phyloP scores from a whole-genome alignment of 1,284 basidiomycete genomes.

The Phenoliferia sp. region DNA sequence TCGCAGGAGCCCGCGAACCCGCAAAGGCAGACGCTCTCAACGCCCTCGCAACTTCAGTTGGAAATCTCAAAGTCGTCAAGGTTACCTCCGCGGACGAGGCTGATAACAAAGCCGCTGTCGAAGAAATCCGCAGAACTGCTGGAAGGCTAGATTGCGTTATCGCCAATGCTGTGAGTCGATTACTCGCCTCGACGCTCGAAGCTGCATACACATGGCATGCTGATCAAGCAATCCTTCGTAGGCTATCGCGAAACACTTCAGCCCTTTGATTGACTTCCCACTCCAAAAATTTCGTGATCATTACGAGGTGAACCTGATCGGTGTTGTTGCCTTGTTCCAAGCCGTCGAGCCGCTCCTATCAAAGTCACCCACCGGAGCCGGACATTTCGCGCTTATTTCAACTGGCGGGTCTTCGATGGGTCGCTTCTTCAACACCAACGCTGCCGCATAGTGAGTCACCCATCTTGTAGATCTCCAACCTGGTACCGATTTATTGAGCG shows the following conservation, averaged over 20 bases:
- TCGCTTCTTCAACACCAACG: too few species aligned
- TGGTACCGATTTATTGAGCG: not conserved
- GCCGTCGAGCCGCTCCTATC: slow-evolving; percentile 13
- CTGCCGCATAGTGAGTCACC: not conserved
- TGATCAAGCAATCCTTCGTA: not conserved
- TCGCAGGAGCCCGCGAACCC: slow-evolving; percentile 32
- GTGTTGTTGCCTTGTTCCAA: slow-evolving; percentile 18
- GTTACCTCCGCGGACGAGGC: slow-evolving; percentile 6
- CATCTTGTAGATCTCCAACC: not conserved
- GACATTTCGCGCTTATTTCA: slow-evolving; percentile 17
- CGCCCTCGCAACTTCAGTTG: slow-evolving; percentile 12
- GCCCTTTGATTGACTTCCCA: not conserved
- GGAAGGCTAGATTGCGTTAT: slow-evolving; percentile 16
- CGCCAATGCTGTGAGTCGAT: slow-evolving; percentile 11
- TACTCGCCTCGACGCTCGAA: not conserved
- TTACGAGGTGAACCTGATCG: slow-evolving; percentile 14
- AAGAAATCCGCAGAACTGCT: slow-evolving; percentile 7
- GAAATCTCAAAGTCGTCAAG: slow-evolving; percentile 12
- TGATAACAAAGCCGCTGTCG: slow-evolving; percentile 7
- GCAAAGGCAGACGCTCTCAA: slow-evolving; percentile 16
- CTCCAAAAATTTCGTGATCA: not conserved
- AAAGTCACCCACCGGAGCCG: not conserved
- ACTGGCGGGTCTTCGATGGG: not conserved
- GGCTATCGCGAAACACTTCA: slow-evolving; percentile 2
- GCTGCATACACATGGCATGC: not conserved